phyloP scores from a whole-genome alignment of 129 eudicot genomes.

The Cynara cardunculus region DNA sequence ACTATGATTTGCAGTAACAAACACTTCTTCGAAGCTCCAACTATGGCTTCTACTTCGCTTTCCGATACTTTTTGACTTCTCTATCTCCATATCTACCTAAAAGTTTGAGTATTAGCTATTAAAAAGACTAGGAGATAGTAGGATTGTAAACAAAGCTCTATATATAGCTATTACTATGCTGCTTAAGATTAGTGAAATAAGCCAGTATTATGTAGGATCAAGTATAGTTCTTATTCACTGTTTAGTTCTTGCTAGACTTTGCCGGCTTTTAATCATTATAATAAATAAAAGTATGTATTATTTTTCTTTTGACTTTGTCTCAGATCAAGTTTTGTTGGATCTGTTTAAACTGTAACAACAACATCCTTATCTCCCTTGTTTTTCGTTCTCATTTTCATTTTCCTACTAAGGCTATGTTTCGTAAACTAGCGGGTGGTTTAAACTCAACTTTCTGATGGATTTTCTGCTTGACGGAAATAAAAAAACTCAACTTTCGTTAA shows the following conservation, averaged over 20 bases:
- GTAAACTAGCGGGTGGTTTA: too few relatives aligned
- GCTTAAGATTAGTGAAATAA: not conserved
- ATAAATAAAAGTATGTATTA: not conserved
- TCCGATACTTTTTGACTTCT: constrained; percentile 7
- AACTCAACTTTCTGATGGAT: too few relatives aligned
- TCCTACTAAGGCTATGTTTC: too few relatives aligned
- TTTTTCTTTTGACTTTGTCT: not conserved
- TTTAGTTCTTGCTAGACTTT: not conserved
- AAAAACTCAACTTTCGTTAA: too few relatives aligned
- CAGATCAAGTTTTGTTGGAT: not conserved
- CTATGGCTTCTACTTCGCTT: constrained; percentile 19
- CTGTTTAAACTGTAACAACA: not conserved
- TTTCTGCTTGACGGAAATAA: too few relatives aligned
- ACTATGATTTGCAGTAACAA: constrained; percentile 18
- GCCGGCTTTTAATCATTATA: constrained; percentile 17
- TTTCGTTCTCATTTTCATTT: not conserved
- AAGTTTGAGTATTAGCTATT: too few relatives aligned
- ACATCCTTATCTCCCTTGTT: constrained; percentile 1
- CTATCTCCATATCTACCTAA: not conserved
- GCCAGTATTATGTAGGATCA: not conserved
- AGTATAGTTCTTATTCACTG: not conserved
- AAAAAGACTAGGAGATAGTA: not conserved
- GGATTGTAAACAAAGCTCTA: not conserved
- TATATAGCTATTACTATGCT: not conserved
- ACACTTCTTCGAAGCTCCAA: constrained; percentile 22